Base-by-base conservation (phyloP, 2,329 filamentous ascomycete species). In the Beauveria sp. region DNA sequence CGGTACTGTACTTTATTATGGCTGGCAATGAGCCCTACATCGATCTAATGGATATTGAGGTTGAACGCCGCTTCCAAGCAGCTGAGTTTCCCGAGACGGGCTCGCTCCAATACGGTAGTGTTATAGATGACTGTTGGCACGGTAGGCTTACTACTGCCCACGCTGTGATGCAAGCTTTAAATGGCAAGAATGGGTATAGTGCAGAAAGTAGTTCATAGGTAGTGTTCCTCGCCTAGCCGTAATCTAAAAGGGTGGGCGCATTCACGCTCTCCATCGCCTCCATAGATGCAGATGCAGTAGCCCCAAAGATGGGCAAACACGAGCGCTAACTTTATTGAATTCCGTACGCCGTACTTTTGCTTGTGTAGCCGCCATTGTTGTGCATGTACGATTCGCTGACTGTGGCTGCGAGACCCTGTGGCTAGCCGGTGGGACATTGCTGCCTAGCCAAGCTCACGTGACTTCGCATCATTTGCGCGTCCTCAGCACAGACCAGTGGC, bases 1-100 rank as follows among this genome's bases (percentile, higher is more conserved):
- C 72, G 9, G 66, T 69, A 22, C 67, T 75, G 34, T 74, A 75
- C 66, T 70, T 67, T 40, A 73, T 75, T 26, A 70, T 73, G 68
- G 66, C 67, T 38, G 70, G 70, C 49, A 65, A 65, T 42, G 66
- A 69, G 61, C 72, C 72, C 22, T 74, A 71, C 63, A 60, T 61
- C 14, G 65, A 69, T 57, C 57, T 74, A 16, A 59, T 65, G 49
- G 70, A 72, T 53, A 64, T 67, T 51, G 69, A 73, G 60, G 67
- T 74, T 38, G 65, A 69, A 4, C 53, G 42, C 22, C 53, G 18
- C 53, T 46, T 56, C 26, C 53, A 46, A 34, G 42, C 53, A 56
- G 24, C 40, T 3, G 42, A 45, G 53, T 56, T 56, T 56, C 53
- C 53, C 6, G 42, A 45, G 53, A 56, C 53, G 18, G 18, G 40